Evolutionary conservation across 176 grass and related monocot species (phyloP), one percentile per base, ranked within the genome.

Genomic region (Musa beccarii): DNA sequence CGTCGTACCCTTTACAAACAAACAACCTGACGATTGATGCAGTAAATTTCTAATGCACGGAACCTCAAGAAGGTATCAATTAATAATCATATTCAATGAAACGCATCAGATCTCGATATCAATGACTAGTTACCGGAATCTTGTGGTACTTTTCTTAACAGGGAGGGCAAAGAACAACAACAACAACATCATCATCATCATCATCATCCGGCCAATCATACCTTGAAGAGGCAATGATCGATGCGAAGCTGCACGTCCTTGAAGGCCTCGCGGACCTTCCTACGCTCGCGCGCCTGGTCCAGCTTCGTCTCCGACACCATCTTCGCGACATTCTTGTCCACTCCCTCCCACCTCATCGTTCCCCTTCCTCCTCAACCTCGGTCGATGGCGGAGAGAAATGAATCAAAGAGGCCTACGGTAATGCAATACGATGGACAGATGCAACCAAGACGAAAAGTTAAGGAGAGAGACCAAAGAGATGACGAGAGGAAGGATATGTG

Each of bases 161-260:
- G 9, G 57, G 57, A 61, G 57, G 17, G 14, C 57, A 61, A 61
- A n/a, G 57, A 61, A n/a, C 57, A 61, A n/a, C 16, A n/a, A 6
- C 56, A 29, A 29, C 29, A 43, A 43, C 34, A 34, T 5, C 29
- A 34, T 34, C 29, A 43, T 43, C 26, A 28, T 28, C 26, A 28
- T 28, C 26, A 28, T 28, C 26, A 2, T 28, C 34, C 34, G 34
- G 34, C 34, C 34, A 15, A 26, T 11, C 10, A 11, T 24, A 90
- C 92, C 91, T 90, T 92, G 72, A 96, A 90, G 82, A 96, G 80
- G 82, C 89, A 96, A 83, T 96, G 89, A 61, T 92, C 93, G 53
- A 96, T 92, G 55, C 22, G 78, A 50, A 88, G 85, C 83, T 92
- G 93, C 52, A 90, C 83, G 59, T 86, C 83, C 83, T 96, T 96